Percentiles rank a stretch among this genome's conserved stretches.
These are phyloP conservation scores for Globisporangium apiculatum DNA, from an alignment of 352 stramenopile species.

Conservation along the genomic window DNA sequence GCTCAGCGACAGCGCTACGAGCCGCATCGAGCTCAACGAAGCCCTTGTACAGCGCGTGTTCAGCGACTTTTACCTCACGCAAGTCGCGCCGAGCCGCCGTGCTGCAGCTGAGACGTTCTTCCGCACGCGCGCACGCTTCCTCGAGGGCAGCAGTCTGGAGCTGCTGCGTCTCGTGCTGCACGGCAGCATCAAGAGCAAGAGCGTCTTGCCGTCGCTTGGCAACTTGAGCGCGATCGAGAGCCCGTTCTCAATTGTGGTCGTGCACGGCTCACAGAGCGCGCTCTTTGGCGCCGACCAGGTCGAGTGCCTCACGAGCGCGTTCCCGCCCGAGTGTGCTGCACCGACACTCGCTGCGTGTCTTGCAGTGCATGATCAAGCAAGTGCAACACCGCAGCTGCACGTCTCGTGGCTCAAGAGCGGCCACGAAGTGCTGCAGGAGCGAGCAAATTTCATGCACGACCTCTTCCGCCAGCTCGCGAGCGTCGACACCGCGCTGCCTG, in stretches of 20 bases:
- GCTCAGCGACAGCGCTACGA: background rate
- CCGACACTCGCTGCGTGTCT: conserved; percentile 10
- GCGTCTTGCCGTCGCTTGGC: conserved; percentile 14
- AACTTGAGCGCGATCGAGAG: conserved; percentile 23
- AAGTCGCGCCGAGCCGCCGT: conserved; percentile 35
- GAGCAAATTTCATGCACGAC: conserved; percentile 38
- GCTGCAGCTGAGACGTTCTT: conserved; percentile 49
- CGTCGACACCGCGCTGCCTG: background rate
- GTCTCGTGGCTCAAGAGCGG: conserved; percentile 72
- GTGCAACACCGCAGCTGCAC: conserved; percentile 20
- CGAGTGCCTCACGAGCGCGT: conserved; percentile 12
- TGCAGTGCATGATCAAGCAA: conserved; percentile 4
- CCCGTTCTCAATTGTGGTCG: conserved; percentile 42
- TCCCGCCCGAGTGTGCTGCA: conserved; percentile 9
- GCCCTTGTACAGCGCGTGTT: conserved; percentile 35
- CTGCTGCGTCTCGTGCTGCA: conserved; percentile 33
- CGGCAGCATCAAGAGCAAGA: conserved; percentile 36
- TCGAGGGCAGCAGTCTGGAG: conserved; percentile 23
- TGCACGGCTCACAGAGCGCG: conserved; percentile 54
- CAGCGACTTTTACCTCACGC: conserved; percentile 56
- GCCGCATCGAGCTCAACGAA: conserved; percentile 42
- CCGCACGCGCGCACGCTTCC: conserved; percentile 31
- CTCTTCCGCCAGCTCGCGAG: conserved; percentile 40
- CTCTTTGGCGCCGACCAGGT: conserved; percentile 33
- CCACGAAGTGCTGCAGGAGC: conserved; percentile 66